These are phyloP conservation scores for Panicum hallii DNA, from an alignment of 202 grass and related monocot species.

Conservation along the genomic window DNA sequence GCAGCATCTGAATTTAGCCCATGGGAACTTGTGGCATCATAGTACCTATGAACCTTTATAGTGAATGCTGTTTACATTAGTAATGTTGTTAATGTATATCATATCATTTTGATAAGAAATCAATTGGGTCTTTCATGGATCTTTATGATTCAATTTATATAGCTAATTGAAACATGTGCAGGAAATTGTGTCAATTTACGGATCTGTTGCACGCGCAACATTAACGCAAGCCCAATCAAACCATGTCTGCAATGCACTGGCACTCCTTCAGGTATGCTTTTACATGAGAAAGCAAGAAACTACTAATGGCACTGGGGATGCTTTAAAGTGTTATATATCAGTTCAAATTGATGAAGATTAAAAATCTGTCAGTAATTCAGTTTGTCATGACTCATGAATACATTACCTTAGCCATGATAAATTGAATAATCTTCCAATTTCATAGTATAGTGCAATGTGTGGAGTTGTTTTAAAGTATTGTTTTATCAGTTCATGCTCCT, in stretches of 20 bases:
- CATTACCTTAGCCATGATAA: not conserved
- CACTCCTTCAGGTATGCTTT: slow-evolving; percentile 82
- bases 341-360: not conserved
- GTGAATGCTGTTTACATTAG: not conserved
- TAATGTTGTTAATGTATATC: not conserved
- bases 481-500: not conserved
- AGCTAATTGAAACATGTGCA: slow-evolving; percentile 50
- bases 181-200: slow-evolving; percentile 84
- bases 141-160: slow-evolving; percentile 38
- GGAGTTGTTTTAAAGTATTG: not conserved
- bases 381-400: not conserved
- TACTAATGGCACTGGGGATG: not conserved
- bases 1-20: slow-evolving; percentile 30
- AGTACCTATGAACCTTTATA: not conserved
- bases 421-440: slow-evolving; percentile 28
- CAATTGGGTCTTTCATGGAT: not conserved
- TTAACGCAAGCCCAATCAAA: slow-evolving; percentile 72
- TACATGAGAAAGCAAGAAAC: slow-evolving; percentile 35
- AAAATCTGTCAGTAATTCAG: not conserved
- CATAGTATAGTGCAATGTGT: slow-evolving; percentile 2
- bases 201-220: slow-evolving; percentile 65
- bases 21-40: slow-evolving; percentile 22
- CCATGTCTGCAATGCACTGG: slow-evolving; percentile 87
- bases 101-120: slow-evolving; percentile 15
- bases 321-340: not conserved